Evolutionary conservation across 2,329 filamentous ascomycete genomes (phyloP).

Genomic region (Fusarium albosuccineum): DNA sequence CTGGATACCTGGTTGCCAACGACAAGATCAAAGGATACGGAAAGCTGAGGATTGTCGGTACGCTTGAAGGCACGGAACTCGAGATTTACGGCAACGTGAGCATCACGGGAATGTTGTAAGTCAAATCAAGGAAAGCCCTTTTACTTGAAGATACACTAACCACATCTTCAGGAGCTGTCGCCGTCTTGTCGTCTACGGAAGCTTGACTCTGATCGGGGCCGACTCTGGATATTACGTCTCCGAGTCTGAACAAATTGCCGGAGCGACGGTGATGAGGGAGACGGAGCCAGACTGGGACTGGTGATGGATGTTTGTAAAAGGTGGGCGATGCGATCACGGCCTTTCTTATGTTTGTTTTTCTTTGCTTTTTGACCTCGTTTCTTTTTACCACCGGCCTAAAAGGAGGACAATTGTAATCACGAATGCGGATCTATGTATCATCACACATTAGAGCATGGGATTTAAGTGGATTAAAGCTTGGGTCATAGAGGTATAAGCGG

Average conservation of each 20-base stretch:
- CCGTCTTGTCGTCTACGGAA: constrained; percentile 59
- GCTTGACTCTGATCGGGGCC: constrained; percentile 60
- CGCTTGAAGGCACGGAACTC: constrained; percentile 57
- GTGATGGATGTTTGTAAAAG: constrained; percentile 18
- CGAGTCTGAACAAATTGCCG: constrained; percentile 58
- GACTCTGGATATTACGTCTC: constrained; percentile 59
- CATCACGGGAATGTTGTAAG: constrained; percentile 60
- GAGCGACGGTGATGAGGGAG: constrained; percentile 57
- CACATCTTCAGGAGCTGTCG: constrained; percentile 54
- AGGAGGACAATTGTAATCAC: no score
- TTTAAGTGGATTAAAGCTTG: no score
- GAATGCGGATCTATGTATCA: no score
- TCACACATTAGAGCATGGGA: no score
- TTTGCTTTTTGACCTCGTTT: no score
- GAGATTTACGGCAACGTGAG: constrained; percentile 63
- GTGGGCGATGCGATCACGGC: neutral
- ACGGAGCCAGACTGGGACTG: constrained; percentile 58
- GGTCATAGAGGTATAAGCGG: no score
- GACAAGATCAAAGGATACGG: constrained; percentile 62
- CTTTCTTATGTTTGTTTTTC: constrained; percentile 1
- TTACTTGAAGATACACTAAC: constrained; percentile 11
- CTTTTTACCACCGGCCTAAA: no score
- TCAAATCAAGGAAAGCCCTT: constrained; percentile 18
- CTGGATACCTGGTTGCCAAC: constrained; percentile 54
- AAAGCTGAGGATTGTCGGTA: constrained; percentile 59